Conservation (phyloP, 2,329 filamentous ascomycete genomes). For the Fusarium sp. region DNA sequence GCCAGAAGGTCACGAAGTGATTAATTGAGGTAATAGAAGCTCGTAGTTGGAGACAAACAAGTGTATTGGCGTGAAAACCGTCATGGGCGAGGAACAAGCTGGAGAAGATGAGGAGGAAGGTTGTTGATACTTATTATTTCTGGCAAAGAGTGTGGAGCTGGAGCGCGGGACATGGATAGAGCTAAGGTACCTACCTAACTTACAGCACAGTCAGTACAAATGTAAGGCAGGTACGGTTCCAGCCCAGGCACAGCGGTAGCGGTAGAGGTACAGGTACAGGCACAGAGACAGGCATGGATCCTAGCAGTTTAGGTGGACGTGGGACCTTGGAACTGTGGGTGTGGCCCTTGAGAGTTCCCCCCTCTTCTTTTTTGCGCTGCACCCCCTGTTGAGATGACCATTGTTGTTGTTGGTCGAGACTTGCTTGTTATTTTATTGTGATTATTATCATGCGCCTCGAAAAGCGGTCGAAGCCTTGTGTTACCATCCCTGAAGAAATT, state of each 20-base stretch:
- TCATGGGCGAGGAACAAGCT: slow-evolving; percentile 37
- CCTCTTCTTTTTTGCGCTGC: slow-evolving; percentile 28
- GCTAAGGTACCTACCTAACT: slow-evolving; percentile 13
- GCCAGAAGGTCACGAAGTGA: background rate
- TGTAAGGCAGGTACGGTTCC: slow-evolving; percentile 16
- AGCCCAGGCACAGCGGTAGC: slow-evolving; percentile 25
- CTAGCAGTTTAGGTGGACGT: slow-evolving; percentile 23
- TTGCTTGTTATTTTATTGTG: slow-evolving; percentile 33
- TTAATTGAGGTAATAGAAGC: background rate
- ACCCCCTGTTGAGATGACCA: slow-evolving; percentile 39
- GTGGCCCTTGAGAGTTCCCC: slow-evolving; percentile 39
- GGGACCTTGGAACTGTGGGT: slow-evolving; percentile 37
- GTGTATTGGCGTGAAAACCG: slow-evolving; percentile 25
- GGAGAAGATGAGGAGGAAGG: slow-evolving; percentile 43
- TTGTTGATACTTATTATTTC: slow-evolving; percentile 47
- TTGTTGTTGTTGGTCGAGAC: slow-evolving; percentile 37
- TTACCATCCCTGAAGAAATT: slow-evolving; percentile 33
- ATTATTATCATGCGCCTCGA: slow-evolving; percentile 41
- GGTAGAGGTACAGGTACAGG: slow-evolving; percentile 15
- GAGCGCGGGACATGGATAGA: slow-evolving; percentile 36
- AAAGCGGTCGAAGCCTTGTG: slow-evolving; percentile 41
- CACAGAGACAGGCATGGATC: slow-evolving; percentile 23
- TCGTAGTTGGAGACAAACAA: slow-evolving; percentile 7
- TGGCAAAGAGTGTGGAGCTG: slow-evolving; percentile 44
- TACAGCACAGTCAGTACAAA: slow-evolving; percentile 12